Evolutionary conservation across 306 rosid genomes (phyloP).

Genomic region (Quercus cerris): DNA sequence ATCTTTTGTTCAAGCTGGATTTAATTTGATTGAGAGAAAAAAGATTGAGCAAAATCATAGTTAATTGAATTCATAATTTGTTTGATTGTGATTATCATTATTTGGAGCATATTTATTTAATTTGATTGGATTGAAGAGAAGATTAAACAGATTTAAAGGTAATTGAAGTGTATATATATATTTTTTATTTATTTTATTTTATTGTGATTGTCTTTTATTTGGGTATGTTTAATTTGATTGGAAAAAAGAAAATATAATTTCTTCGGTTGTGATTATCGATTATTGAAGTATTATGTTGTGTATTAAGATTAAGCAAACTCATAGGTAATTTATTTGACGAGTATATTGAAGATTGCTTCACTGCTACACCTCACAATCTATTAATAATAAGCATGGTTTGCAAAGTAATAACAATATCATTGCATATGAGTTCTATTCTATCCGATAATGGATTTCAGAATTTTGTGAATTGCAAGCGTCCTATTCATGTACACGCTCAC

Average conservation of each 20-base stretch:
- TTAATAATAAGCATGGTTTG: not conserved
- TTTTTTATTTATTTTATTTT: too few relatives aligned
- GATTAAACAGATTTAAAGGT: too few relatives aligned
- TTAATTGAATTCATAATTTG: not conserved
- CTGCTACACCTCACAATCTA: not conserved
- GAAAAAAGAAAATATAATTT: too few relatives aligned
- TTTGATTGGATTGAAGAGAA: too few relatives aligned
- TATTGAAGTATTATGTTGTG: not conserved
- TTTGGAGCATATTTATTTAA: too few relatives aligned
- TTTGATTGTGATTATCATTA: not conserved
- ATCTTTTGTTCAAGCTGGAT: too few relatives aligned
- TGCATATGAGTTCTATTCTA: too few relatives aligned
- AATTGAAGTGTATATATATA: too few relatives aligned
- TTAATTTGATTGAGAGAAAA: too few relatives aligned
- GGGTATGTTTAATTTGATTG: too few relatives aligned
- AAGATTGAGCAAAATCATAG: too few relatives aligned
- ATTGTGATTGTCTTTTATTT: too few relatives aligned
- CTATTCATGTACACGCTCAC: not conserved
- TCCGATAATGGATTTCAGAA: not conserved
- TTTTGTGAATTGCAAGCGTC: not conserved
- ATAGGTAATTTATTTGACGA: not conserved
- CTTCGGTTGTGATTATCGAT: not conserved
- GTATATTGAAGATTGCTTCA: not conserved
- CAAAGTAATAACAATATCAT: not conserved
- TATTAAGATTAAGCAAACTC: not conserved